Conservation (phyloP, 805 yeast genomes). For the Tetrapisispora taiwanensis region DNA sequence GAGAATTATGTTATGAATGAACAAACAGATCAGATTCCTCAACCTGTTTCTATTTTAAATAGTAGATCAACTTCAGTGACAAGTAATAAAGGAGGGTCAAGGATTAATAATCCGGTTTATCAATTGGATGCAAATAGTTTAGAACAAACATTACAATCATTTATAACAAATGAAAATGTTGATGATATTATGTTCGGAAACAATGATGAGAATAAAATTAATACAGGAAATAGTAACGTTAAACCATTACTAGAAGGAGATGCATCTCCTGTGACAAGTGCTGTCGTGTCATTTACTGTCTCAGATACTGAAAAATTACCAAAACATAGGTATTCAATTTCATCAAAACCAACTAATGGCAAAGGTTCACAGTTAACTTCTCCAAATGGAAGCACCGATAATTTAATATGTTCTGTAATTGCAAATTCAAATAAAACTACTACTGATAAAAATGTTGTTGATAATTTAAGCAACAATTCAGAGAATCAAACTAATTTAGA, state of each 20-base stretch:
- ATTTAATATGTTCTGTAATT: background rate
- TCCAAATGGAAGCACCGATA: slow-evolving; percentile 8
- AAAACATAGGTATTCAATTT: slow-evolving; percentile 47
- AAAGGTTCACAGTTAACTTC: slow-evolving; percentile 9
- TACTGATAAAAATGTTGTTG: background rate
- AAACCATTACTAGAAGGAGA: background rate
- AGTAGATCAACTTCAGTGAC: slow-evolving; percentile 5
- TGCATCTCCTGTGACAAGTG: background rate
- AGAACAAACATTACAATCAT: background rate
- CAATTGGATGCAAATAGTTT: background rate
- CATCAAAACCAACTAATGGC: slow-evolving; percentile 34
- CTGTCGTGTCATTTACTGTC: slow-evolving; percentile 4
- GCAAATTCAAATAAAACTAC: background rate
- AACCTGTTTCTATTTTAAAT: slow-evolving; percentile 13
- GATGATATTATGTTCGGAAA: background rate
- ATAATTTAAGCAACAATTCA: background rate
- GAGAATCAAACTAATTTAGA: background rate
- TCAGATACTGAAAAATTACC: slow-evolving; percentile 29
- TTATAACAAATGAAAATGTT: background rate
- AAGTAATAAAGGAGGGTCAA: background rate
- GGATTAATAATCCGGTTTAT: background rate
- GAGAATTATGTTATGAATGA: background rate
- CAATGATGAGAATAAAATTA: background rate
- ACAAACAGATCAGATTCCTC: slow-evolving; percentile 1
- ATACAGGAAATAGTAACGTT: background rate